Conservation (phyloP, 1,284 basidiomycete species). For the Neonothopanus nambi region DNA sequence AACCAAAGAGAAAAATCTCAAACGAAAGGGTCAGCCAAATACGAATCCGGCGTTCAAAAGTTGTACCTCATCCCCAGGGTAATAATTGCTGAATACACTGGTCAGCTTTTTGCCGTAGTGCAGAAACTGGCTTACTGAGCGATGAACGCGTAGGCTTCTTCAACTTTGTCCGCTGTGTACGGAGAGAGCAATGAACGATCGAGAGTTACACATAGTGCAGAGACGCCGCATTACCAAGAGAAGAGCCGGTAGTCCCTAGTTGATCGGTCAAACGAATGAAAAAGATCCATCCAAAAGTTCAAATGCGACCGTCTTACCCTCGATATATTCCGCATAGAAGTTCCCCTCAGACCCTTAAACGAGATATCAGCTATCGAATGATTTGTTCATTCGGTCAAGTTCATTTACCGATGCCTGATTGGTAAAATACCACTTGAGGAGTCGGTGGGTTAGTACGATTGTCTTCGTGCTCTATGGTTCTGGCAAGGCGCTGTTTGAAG, state of each 20-base stretch:
- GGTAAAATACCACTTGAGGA: slow-evolving; percentile 70
- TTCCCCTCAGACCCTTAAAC: slow-evolving; percentile 48
- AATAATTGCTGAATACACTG: slow-evolving; percentile 53
- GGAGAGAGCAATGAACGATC: not conserved
- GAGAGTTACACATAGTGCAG: not conserved
- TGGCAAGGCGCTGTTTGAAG: slow-evolving; percentile 40
- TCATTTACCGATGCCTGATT: slow-evolving; percentile 53
- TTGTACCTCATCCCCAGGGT: slow-evolving; percentile 65
- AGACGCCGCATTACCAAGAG: not conserved
- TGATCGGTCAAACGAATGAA: too few species aligned
- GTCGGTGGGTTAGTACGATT: slow-evolving; percentile 45
- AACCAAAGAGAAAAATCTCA: slow-evolving; percentile 74
- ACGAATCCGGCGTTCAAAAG: not conserved
- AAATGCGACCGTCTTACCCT: slow-evolving; percentile 35
- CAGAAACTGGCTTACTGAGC: slow-evolving; percentile 52
- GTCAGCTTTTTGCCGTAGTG: not conserved
- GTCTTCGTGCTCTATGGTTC: slow-evolving; percentile 60
- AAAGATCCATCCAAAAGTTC: too few species aligned
- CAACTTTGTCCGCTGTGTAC: slow-evolving; percentile 59
- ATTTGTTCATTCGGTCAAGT: not conserved
- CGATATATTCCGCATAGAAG: slow-evolving; percentile 53
- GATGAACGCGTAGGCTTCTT: slow-evolving; percentile 74
- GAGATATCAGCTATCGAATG: not conserved
- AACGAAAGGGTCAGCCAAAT: not conserved
- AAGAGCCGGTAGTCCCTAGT: too few species aligned